Conservation (phyloP, 257 asterid species). For the Misopates orontium region DNA sequence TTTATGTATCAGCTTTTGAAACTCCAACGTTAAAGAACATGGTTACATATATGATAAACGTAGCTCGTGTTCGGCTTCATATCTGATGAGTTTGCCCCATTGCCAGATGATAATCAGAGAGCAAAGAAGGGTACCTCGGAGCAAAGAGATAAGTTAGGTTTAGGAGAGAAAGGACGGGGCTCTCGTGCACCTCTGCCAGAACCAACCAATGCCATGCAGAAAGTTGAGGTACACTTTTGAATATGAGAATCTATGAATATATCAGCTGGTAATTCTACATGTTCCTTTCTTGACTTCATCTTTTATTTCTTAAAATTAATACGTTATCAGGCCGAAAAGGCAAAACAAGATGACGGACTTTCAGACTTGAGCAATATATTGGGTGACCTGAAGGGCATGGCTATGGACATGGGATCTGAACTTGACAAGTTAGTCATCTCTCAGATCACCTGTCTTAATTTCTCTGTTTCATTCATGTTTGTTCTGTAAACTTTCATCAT, state of each 20-base stretch:
- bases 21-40: background rate
- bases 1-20: background rate
- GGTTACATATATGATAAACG: background rate
- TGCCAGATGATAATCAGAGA: constrained; percentile 51
- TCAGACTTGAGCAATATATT: constrained; percentile 49
- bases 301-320: background rate
- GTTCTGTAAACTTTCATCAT: background rate
- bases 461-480: background rate
- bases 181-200: constrained; percentile 67
- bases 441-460: background rate
- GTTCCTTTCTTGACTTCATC: background rate
- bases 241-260: background rate
- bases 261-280: background rate
- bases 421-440: constrained; percentile 47
- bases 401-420: constrained; percentile 57
- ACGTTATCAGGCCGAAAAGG: constrained; percentile 63
- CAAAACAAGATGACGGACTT: constrained; percentile 65
- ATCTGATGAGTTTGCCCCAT: constrained; percentile 18
- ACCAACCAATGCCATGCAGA: constrained; percentile 69
- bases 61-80: background rate
- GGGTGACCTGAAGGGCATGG: constrained; percentile 67
- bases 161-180: constrained; percentile 49
- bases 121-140: constrained; percentile 50
- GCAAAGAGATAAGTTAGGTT: constrained; percentile 76
- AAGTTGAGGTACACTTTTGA: constrained; percentile 60